A percentile compares a stretch with the other conserved stretches of the same genome.
These are phyloP conservation scores for Vicia villosa DNA, from an alignment of 306 rosid genomes.

Conservation along the genomic window DNA sequence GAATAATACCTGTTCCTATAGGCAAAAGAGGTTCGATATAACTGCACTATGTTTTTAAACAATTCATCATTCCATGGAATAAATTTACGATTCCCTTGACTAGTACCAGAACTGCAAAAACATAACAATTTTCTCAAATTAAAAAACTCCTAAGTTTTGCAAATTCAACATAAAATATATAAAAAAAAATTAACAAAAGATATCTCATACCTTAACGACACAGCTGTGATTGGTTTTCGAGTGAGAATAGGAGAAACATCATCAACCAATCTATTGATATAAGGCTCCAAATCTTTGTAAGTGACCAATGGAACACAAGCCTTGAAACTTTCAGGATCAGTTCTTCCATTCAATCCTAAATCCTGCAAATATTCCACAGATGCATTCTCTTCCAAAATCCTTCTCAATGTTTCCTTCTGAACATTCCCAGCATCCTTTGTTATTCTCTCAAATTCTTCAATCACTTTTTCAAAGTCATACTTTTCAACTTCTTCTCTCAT, in stretches of 20 bases:
- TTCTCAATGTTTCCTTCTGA: too few species aligned
- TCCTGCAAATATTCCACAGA: too few species aligned
- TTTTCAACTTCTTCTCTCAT: too few species aligned
- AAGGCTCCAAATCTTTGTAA: constrained; percentile 71
- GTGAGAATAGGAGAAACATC: constrained; percentile 74
- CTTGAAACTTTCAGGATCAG: constrained; percentile 81
- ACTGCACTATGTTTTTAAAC: constrained; percentile 75
- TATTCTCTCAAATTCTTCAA: too few species aligned
- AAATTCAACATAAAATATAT: not conserved
- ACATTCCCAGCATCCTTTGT: too few species aligned
- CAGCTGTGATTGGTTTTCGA: constrained; percentile 69
- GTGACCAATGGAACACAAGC: constrained; percentile 72
- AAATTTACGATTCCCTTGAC: constrained; percentile 81
- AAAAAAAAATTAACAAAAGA: not conserved
- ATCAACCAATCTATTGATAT: constrained; percentile 67
- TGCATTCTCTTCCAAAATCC: too few species aligned
- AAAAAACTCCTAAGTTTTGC: not conserved
- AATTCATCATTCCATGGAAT: constrained; percentile 89
- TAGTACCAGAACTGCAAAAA: constrained; percentile 88
- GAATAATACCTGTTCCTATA: constrained; percentile 65
- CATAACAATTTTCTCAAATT: not conserved
- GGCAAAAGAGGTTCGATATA: constrained; percentile 79
- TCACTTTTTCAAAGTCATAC: too few species aligned
- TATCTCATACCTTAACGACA: constrained; percentile 68
- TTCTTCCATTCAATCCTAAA: constrained; percentile 71